Conservation (phyloP, 139 green algal species). For the Nannochloris sp. region DNA sequence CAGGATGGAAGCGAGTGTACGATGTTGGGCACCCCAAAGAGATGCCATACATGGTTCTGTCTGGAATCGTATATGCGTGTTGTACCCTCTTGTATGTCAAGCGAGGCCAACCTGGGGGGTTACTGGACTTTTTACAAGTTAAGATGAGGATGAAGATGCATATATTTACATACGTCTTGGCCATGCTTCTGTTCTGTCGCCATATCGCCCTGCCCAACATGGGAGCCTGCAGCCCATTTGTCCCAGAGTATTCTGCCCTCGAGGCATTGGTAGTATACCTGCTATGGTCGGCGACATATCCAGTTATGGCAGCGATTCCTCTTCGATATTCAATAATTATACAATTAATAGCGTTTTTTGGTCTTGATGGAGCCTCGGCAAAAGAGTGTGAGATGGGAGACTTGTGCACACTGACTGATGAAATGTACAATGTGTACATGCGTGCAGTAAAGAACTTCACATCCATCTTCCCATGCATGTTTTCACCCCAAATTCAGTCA, state of each 20-base stretch:
- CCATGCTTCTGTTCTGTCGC: neutral
- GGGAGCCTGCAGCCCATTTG: slow-evolving; percentile 1
- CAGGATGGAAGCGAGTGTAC: slow-evolving; percentile 1
- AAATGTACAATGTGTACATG: neutral
- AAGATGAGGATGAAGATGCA: neutral
- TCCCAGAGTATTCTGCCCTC: neutral
- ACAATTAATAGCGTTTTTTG: neutral
- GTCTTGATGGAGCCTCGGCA: neutral
- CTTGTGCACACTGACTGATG: neutral
- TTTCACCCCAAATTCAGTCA: neutral
- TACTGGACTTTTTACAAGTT: neutral
- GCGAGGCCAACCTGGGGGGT: neutral
- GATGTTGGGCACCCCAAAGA: neutral
- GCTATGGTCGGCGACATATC: neutral
- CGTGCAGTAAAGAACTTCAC: neutral
- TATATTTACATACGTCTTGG: neutral
- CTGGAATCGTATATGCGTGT: neutral
- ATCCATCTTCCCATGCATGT: neutral
- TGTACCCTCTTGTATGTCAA: neutral
- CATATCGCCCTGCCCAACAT: neutral
- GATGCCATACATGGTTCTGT: neutral
- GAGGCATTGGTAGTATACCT: neutral
- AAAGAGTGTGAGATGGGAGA: slow-evolving; percentile 2
- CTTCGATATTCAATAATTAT: neutral
- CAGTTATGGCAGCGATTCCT: slow-evolving; percentile 1